phyloP scores from a whole-genome alignment of 108 stramenopile species.

The Discostella stelligeroides region DNA sequence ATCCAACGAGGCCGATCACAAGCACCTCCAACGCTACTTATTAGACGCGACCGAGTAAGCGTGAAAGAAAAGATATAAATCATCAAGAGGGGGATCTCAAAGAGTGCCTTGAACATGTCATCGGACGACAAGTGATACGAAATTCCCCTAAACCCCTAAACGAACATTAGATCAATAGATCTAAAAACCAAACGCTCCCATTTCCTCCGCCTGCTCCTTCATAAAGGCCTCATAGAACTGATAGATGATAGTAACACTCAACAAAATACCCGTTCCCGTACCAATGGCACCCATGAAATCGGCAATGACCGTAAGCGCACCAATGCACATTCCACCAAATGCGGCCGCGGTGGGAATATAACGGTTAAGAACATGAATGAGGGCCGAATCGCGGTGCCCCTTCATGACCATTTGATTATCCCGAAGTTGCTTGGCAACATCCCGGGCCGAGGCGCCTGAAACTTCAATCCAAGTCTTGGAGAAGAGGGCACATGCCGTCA shows the following conservation, averaged over 20 bases:
- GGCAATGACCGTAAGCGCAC: conserved; percentile 95
- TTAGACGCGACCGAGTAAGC: conserved; percentile 70
- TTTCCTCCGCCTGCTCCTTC: conserved; percentile 71
- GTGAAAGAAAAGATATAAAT: conserved; percentile 1
- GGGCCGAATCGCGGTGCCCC: conserved; percentile 95
- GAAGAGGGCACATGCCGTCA: conserved; percentile 97
- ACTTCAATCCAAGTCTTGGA: conserved; percentile 99
- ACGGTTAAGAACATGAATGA: conserved; percentile 96
- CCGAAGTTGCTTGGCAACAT: conserved; percentile 98
- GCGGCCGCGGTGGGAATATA: conserved; percentile 99
- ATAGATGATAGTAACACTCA: conserved; percentile 99
- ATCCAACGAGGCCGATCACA: conserved; percentile 74
- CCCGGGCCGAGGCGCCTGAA: conserved; percentile 93
- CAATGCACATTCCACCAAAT: conserved; percentile 99
- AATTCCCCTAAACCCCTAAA: background rate
- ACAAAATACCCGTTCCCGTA: conserved; percentile 96
- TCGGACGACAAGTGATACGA: background rate
- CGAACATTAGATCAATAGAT: background rate
- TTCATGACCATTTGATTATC: conserved; percentile 99
- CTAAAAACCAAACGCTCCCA: conserved; percentile 53
- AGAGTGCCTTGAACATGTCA: background rate
- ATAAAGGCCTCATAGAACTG: conserved; percentile 95
- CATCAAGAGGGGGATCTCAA: background rate
- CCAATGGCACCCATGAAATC: conserved; percentile 99
- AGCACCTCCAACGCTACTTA: conserved; percentile 90